Percentiles rank a stretch among this genome's conserved stretches.
These are phyloP conservation scores for Scalesia atractyloides DNA, from an alignment of 129 eudicot species.

Conservation along the genomic window DNA sequence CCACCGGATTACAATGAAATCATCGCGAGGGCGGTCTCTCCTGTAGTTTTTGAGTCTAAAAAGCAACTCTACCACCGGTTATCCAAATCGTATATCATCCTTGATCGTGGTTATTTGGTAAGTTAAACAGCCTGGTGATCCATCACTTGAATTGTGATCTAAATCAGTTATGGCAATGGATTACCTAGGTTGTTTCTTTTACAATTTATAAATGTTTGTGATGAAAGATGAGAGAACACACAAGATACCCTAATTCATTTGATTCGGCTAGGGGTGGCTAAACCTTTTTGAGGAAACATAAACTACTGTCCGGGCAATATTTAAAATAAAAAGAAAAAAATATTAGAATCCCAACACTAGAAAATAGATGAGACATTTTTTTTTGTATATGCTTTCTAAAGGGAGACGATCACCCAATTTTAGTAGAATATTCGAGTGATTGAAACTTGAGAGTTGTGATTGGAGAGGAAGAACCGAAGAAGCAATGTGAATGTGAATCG, in stretches of 20 bases:
- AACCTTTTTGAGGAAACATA: too few relatives aligned
- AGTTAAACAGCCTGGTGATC: not conserved
- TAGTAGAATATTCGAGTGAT: not conserved
- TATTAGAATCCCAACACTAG: too few relatives aligned
- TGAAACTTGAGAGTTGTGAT: not conserved
- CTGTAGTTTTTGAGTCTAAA: slow-evolving; percentile 25
- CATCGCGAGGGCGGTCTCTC: slow-evolving; percentile 33
- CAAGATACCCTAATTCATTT: too few relatives aligned
- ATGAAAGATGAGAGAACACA: too few relatives aligned
- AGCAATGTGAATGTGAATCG: too few relatives aligned
- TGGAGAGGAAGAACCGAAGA: too few relatives aligned
- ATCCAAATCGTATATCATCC: slow-evolving; percentile 39
- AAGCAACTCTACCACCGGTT: slow-evolving; percentile 50
- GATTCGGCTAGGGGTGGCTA: too few relatives aligned
- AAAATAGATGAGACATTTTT: too few relatives aligned
- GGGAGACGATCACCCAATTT: not conserved
- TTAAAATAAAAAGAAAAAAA: too few relatives aligned
- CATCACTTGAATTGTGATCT: not conserved
- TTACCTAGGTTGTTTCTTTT: not conserved
- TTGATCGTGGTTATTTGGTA: slow-evolving; percentile 51
- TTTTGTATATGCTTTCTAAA: not conserved
- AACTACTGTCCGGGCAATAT: too few relatives aligned
- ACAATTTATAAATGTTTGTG: not conserved
- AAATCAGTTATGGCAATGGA: too few relatives aligned
- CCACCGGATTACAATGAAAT: slow-evolving; percentile 46